Percentiles rank a stretch among this genome's conserved stretches.
Conservation (phyloP, 805 yeast genomes). For the Nakazawaea anatomiae region DNA sequence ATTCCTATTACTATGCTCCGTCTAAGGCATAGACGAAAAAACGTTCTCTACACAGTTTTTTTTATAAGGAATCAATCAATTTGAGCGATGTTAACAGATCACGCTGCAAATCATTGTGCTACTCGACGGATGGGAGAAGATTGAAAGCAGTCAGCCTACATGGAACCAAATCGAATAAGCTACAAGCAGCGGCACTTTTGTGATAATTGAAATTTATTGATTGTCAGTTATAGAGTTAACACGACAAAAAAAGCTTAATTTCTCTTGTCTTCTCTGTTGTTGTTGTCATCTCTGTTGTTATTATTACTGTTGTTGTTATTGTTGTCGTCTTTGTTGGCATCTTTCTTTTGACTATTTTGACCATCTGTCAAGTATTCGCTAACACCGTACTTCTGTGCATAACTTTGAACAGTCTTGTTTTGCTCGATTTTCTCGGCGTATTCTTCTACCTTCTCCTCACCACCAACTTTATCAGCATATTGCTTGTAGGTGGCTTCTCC, state of each 20-base stretch:
- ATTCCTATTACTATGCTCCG: too few relatives aligned
- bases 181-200: too few relatives aligned
- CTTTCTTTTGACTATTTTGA: neutral
- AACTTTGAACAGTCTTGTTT: constrained; percentile 3
- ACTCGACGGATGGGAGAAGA: too few relatives aligned
- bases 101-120: too few relatives aligned
- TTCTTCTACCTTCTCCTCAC: constrained; percentile 9
- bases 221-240: neutral
- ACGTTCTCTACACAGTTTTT: too few relatives aligned
- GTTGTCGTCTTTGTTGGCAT: neutral
- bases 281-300: neutral
- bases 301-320: neutral
- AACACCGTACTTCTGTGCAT: constrained; percentile 8
- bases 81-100: too few relatives aligned
- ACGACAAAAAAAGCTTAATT: neutral
- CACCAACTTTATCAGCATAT: constrained; percentile 10
- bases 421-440: constrained; percentile 7
- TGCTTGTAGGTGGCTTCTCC: constrained; percentile 8
- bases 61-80: too few relatives aligned
- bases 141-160: too few relatives aligned
- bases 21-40: too few relatives aligned
- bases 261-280: neutral
- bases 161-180: too few relatives aligned
- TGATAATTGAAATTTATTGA: too few relatives aligned
- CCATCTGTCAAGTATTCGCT: constrained; percentile 1